Conservation (phyloP, 257 asterid genomes). For the Hygrophila difformis region DNA sequence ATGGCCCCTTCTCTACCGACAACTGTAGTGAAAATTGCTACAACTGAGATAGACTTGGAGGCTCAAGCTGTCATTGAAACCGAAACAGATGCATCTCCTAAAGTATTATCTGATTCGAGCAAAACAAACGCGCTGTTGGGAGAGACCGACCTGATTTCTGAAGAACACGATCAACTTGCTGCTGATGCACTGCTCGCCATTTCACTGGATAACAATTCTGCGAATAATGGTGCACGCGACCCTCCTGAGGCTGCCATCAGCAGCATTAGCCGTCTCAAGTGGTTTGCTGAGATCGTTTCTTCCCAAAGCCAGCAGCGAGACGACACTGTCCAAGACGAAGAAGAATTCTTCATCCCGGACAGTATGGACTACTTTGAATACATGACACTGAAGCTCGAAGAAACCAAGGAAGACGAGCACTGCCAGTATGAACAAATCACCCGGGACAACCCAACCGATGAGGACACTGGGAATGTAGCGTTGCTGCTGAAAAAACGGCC, state of each 20-base stretch:
- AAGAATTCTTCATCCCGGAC: constrained; percentile 31
- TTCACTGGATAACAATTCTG: constrained; percentile 2
- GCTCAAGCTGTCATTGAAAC: constrained; percentile 33
- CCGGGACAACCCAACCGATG: constrained; percentile 17
- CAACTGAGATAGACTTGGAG: constrained; percentile 45
- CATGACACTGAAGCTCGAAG: constrained; percentile 57
- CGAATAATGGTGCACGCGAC: constrained; percentile 5
- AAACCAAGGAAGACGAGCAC: constrained; percentile 25
- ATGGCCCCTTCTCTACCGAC: constrained; percentile 27
- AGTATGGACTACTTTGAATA: constrained; percentile 57
- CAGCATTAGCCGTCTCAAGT: constrained; percentile 27
- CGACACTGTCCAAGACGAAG: constrained; percentile 13
- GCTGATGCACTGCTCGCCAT: constrained; percentile 66
- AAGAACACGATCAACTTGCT: constrained; percentile 40
- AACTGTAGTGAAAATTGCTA: constrained; percentile 28
- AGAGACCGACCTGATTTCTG: constrained; percentile 12
- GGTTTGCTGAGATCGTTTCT: constrained; percentile 49
- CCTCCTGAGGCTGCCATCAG: constrained; percentile 14
- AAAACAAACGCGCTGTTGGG: constrained; percentile 2
- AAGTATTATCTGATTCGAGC: constrained; percentile 4
- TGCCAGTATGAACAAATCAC: constrained; percentile 9
- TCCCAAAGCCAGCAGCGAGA: constrained; percentile 11
- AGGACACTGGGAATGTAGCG: constrained; percentile 14
- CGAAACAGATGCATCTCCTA: constrained; percentile 12
- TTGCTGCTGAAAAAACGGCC: constrained; percentile 26